Percentiles rank a stretch among this genome's conserved stretches.
Evolutionary conservation across 768 basidiomycete species (phyloP).

Genomic region (Tulasnella sp.): DNA sequence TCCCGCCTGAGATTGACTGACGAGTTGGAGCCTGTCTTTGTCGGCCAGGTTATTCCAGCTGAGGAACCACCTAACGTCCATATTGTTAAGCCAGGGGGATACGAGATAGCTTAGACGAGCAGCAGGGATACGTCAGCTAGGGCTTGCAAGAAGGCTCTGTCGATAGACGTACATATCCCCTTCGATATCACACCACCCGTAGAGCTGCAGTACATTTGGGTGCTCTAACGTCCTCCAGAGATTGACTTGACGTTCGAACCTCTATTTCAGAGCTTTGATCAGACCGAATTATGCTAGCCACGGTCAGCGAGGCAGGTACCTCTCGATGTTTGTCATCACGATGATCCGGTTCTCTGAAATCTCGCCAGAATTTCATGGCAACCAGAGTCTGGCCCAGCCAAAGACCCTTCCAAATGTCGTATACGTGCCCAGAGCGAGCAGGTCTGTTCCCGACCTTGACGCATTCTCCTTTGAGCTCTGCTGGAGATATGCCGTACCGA

Average conservation of each 20-base stretch:
- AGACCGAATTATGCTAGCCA: neutral
- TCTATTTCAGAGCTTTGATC: neutral
- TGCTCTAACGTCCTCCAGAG: neutral
- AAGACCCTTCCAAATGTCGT: neutral
- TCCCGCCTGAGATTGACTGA: neutral
- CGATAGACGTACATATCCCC: neutral
- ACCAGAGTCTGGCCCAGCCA: neutral
- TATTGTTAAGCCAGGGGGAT: neutral
- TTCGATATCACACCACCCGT: neutral
- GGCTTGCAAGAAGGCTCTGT: neutral
- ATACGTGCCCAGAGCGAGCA: neutral
- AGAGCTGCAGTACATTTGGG: neutral
- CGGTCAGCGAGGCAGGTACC: neutral
- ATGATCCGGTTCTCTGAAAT: neutral
- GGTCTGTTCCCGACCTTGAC: neutral
- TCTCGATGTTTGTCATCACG: neutral
- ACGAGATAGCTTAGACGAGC: neutral
- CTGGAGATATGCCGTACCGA: neutral
- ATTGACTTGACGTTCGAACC: conserved; percentile 1
- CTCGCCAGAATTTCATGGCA: neutral
- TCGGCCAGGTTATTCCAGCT: neutral
- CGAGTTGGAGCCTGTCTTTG: neutral
- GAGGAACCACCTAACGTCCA: neutral
- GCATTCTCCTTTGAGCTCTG: neutral
- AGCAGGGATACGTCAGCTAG: neutral